A percentile compares a stretch with the other conserved stretches of the same genome.
phyloP scores from a whole-genome alignment of 23 red algal genomes.

The Gracilariopsis chorda region DNA sequence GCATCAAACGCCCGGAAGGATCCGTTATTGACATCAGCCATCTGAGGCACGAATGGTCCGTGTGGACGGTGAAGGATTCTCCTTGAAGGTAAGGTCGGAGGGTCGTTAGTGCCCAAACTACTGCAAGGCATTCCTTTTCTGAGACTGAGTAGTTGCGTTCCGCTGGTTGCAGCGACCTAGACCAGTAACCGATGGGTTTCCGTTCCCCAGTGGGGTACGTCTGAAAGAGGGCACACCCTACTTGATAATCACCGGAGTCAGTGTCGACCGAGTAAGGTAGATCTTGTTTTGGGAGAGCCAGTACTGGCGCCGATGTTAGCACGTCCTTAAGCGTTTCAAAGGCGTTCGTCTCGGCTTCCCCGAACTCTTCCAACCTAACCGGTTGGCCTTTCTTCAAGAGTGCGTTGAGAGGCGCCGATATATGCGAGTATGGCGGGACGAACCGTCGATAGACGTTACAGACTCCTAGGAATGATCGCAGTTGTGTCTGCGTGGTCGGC shows the following conservation, averaged over 20 bases:
- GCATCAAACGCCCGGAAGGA: background rate
- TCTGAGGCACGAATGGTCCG: background rate
- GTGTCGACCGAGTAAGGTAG: background rate
- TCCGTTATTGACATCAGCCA: background rate
- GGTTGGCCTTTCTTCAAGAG: background rate
- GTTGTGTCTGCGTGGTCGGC: slow-evolving; percentile 15
- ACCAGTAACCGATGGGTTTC: background rate
- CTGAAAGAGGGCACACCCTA: background rate
- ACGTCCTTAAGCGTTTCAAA: background rate
- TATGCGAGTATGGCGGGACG: background rate
- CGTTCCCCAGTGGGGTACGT: background rate
- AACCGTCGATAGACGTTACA: slow-evolving; percentile 37
- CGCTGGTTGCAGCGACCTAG: background rate
- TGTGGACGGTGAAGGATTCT: background rate
- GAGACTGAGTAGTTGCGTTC: background rate
- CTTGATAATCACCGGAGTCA: background rate
- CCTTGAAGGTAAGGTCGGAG: background rate
- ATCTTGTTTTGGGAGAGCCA: background rate
- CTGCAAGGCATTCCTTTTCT: background rate
- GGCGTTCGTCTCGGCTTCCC: no score
- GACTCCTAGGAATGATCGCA: background rate
- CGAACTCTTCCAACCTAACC: background rate
- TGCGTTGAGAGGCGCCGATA: background rate
- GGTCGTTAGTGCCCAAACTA: background rate
- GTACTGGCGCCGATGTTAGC: background rate